Evolutionary conservation across 2,329 filamentous ascomycete genomes (phyloP), one percentile per base, ranked within the genome.

Genomic region (Talaromyces sp.): DNA sequence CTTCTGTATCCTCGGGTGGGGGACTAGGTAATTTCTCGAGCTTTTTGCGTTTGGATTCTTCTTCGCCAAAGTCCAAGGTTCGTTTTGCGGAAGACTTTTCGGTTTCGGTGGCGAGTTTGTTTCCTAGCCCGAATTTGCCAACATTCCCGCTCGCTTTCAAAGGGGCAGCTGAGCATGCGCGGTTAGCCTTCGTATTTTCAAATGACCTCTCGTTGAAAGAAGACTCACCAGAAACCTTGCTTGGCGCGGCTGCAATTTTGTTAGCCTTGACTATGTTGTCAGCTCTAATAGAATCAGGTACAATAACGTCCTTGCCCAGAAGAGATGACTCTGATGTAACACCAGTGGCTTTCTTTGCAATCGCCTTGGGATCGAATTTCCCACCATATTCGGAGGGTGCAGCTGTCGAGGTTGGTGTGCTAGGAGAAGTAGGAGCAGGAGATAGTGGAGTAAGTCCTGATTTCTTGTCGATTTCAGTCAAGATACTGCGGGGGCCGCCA

Each of bases 1-100:
- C 78, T 69, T 89, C 86, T 67, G 83, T 79, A 70, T 85, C 85
- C 73, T 89, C 86, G 63, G 91, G 82, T 63, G 89, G 86, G 66
- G 91, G 87, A 69, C 89, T 89, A 65, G 94, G 93, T 67, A 99
- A 88, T 79, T 93, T 95, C 75, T 92, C 92, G 69, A 99, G 86
- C 81, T 96, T 97, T 76, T 93, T 91, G 74, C 91, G 89, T 1
- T 89, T 90, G 36, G 88, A 89, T 72, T 96, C 92, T 72, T 97
- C 94, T 73, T 97, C 94, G 67, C 91, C 93, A 71, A 97, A 89
- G 71, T 93, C 89, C 25, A 96, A 82, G 67, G 91, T 92, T 70
- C 89, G 89, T 74, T 92, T 92, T 22, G 86, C 82, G 3, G 86
- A 82, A 3, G 85, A 77, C 72, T 91, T 92, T 61, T 91, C 89